Percentiles rank a stretch among this genome's conserved stretches.
These are phyloP conservation scores for Aegle marmelos DNA, from an alignment of 345 rosid species.

Conservation along the genomic window DNA sequence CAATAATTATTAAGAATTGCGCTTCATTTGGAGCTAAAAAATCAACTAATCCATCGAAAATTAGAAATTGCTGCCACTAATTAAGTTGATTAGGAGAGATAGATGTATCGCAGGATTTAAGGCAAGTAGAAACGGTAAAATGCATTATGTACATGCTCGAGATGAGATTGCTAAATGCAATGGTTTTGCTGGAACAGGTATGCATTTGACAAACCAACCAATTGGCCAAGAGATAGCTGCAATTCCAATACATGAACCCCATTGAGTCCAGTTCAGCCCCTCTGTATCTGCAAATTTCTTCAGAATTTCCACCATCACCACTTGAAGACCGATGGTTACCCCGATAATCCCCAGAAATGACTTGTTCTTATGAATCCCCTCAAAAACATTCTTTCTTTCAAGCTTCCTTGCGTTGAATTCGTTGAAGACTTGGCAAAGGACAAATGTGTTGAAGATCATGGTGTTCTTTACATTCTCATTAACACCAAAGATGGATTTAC, in stretches of 20 bases:
- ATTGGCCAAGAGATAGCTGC: constrained; percentile 73
- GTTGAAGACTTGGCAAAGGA: constrained; percentile 36
- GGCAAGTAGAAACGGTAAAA: too few species aligned
- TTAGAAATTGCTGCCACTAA: too few species aligned
- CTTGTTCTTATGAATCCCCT: constrained; percentile 54
- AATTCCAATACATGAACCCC: constrained; percentile 56
- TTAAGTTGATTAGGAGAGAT: too few species aligned
- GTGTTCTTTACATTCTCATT: too few species aligned
- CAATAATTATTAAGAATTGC: too few species aligned
- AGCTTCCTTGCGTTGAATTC: constrained; percentile 77
- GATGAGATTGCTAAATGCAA: constrained; percentile 41
- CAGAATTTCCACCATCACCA: constrained; percentile 67
- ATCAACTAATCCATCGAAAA: too few species aligned
- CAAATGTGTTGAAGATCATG: too few species aligned
- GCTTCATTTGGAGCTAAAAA: too few species aligned
- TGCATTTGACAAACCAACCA: constrained; percentile 58
- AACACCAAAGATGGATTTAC: too few species aligned
- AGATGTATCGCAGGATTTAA: too few species aligned
- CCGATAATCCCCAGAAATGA: constrained; percentile 7
- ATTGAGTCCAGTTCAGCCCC: constrained; percentile 60
- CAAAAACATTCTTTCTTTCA: constrained; percentile 70
- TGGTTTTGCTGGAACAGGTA: constrained; percentile 55
- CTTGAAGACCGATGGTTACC: constrained; percentile 53
- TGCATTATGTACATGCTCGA: too few species aligned
- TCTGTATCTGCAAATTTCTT: constrained; percentile 70